A percentile compares a stretch with the other conserved stretches of the same genome.
Evolutionary conservation across 768 basidiomycete genomes (phyloP).

Genomic region (Porphyrellus cyaneotinctus): DNA sequence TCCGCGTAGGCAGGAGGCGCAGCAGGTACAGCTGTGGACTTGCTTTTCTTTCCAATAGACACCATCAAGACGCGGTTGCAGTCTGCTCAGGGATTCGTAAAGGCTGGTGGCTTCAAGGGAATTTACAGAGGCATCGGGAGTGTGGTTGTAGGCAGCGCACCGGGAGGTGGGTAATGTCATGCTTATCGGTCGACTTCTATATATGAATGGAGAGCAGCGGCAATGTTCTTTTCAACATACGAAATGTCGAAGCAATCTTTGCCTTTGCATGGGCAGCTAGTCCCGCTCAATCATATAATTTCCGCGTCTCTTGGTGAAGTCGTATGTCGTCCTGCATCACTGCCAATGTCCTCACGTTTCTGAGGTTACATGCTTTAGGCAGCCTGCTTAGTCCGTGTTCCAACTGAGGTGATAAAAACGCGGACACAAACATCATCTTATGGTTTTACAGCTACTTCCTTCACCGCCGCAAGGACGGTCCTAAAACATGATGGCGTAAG

Average conservation of each 20-base stretch:
- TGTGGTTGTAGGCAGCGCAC: constrained; percentile 91
- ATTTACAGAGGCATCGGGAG: constrained; percentile 94
- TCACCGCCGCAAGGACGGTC: constrained; percentile 54
- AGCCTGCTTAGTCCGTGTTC: constrained; percentile 90
- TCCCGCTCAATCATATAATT: constrained; percentile 60
- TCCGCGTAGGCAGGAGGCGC: constrained; percentile 70
- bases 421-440: constrained; percentile 85
- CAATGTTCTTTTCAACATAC: constrained; percentile 92
- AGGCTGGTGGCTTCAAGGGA: constrained; percentile 83
- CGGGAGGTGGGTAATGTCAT: constrained; percentile 65
- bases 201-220: constrained; percentile 50
- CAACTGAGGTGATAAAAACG: constrained; percentile 95
- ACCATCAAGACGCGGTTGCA: constrained; percentile 96
- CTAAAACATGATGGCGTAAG: constrained; percentile 57
- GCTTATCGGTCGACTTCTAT: background rate
- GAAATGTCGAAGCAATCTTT: constrained; percentile 79
- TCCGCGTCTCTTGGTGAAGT: constrained; percentile 61
- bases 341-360: constrained; percentile 5
- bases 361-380: constrained; percentile 41
- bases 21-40: constrained; percentile 92
- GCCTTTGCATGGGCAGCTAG: constrained; percentile 56
- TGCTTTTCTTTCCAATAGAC: constrained; percentile 95
- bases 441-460: constrained; percentile 55
- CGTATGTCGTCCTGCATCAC: constrained; percentile 31
- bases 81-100: constrained; percentile 77